These are phyloP conservation scores for Smithsoniella earleae DNA, from an alignment of 163 green algal genomes.

Conservation along the genomic window DNA sequence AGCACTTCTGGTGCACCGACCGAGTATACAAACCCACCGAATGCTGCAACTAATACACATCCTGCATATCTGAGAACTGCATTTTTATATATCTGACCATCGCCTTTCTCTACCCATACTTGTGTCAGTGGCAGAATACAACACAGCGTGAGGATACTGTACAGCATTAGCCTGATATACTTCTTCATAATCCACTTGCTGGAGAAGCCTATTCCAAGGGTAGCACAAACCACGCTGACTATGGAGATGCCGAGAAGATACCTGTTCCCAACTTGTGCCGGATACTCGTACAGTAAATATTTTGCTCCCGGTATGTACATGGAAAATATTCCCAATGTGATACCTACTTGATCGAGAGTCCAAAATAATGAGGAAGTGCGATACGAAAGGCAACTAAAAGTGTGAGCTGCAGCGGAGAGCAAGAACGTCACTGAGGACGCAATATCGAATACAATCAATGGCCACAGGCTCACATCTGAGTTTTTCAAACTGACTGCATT, in stretches of 20 bases:
- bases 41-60: not conserved
- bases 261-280: not conserved
- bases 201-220: not conserved
- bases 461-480: not conserved
- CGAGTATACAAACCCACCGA: not conserved
- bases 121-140: not conserved
- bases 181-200: not conserved
- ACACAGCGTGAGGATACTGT: not conserved
- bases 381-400: not conserved
- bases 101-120: not conserved
- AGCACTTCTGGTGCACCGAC: not conserved
- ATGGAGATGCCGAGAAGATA: not conserved
- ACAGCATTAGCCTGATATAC: not conserved
- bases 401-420: not conserved
- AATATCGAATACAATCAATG: not conserved
- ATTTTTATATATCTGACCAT: not conserved
- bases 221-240: not conserved
- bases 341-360: not conserved
- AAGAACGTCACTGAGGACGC: not conserved
- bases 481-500: not conserved
- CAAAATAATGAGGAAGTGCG: not conserved
- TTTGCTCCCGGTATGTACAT: not conserved
- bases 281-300: not conserved
- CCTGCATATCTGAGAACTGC: not conserved
- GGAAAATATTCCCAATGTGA: not conserved